Conservation (phyloP, 345 rosid genomes). For the Balakata baccata region DNA sequence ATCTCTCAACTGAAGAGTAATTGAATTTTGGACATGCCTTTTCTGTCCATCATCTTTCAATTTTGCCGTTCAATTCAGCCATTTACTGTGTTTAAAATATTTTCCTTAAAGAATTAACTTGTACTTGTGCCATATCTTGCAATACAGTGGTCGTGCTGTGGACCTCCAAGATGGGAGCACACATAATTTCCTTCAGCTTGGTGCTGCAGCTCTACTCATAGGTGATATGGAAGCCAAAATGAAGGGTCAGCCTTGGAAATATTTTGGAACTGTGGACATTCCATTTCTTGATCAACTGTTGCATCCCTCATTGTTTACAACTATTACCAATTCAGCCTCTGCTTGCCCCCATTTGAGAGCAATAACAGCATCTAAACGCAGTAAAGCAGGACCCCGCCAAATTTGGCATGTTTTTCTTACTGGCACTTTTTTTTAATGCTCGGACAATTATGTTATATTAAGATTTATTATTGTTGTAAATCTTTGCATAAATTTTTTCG, state of each 20-base stretch:
- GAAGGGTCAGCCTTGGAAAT: slow-evolving; percentile 92
- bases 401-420: slow-evolving; percentile 58
- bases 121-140: slow-evolving; percentile 9
- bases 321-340: slow-evolving; percentile 68
- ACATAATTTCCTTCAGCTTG: slow-evolving; percentile 79
- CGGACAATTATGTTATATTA: slow-evolving; percentile 5
- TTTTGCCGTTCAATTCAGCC: not conserved
- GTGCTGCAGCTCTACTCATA: slow-evolving; percentile 92
- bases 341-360: slow-evolving; percentile 79
- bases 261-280: slow-evolving; percentile 83
- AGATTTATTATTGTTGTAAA: not conserved
- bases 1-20: slow-evolving; percentile 68
- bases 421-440: slow-evolving; percentile 4
- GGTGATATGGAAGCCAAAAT: slow-evolving; percentile 92
- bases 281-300: slow-evolving; percentile 90
- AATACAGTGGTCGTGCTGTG: slow-evolving; percentile 51
- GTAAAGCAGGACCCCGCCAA: slow-evolving; percentile 72
- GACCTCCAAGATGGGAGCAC: slow-evolving; percentile 68
- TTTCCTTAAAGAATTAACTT: slow-evolving; percentile 7
- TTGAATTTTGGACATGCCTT: slow-evolving; percentile 12
- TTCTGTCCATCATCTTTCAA: not conserved
- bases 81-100: not conserved
- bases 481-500: not conserved
- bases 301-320: slow-evolving; percentile 83
- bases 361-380: slow-evolving; percentile 85